Base-by-base conservation (phyloP, 352 stramenopile species). In the Discostella stelligera region DNA sequence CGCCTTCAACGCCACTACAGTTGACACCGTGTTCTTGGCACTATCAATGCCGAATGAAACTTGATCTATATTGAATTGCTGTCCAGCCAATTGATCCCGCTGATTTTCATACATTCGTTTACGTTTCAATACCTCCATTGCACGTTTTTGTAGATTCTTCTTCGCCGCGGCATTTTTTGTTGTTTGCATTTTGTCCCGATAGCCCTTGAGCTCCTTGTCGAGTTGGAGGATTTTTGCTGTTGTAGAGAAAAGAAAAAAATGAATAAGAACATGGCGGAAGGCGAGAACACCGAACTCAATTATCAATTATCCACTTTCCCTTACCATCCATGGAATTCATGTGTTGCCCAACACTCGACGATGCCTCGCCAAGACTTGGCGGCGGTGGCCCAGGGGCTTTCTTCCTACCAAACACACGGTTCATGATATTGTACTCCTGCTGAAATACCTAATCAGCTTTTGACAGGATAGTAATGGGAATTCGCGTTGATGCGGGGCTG, bases 1-100 rank as follows among this genome's bases (percentile, higher is more conserved):
- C 59, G 88, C 91, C 86, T 98, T 98, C 95, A 98, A 98, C 0
- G 96, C 96, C 16, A 93, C 85, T 0, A 98, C 95, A 0, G 95
- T 98, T 44, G 91, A 87, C 0, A 98, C 89, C 25, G 94, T 97
- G 61, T 97, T 95, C 59, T 95, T 96, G 54, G 94, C 94, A 55
- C 89, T 96, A 72, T 98, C 95, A 70, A 98, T 97, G 27, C 94
- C 93, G 71, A 90, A 91, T 37, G 50, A 71, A n/a, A 78, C 77
- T 83, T 89, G 68, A 75, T 90, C 80, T 49, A 89, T 89, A 78
- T 95, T 95, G 71, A 94, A 94, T 83, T 93, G 82, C 71, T 95
- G 91, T 14, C 77, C 83, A 11, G 77, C 77, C 4, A 94, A 66
- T 73, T 90, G 86, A 77, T 95, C 90, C 21, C 91, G 79, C 75